Percentiles rank a stretch among this genome's conserved stretches.
phyloP scores from a whole-genome alignment of 169 alveolate species.

The Eimeria acervulina region DNA sequence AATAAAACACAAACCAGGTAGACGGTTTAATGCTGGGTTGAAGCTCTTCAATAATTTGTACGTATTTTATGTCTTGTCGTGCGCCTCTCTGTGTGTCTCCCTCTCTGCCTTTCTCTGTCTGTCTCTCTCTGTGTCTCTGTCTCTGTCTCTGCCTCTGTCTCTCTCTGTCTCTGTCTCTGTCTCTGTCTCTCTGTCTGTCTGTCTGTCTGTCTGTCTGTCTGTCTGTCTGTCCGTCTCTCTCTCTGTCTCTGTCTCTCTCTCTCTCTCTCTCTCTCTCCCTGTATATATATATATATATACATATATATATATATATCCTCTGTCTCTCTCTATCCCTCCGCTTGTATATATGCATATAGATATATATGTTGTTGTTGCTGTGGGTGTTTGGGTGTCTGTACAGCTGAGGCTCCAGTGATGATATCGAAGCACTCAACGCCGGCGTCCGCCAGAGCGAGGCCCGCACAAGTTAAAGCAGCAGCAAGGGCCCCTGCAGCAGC shows the following conservation, averaged over 20 bases:
- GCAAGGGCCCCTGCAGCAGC: conserved; percentile 65
- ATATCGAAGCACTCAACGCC: conserved; percentile 69
- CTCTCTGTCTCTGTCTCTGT: background rate
- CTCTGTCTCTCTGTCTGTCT: background rate
- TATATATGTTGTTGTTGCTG: background rate
- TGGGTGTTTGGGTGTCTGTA: background rate
- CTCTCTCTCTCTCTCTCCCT: no score
- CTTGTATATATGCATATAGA: no score
- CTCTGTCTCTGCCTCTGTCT: background rate
- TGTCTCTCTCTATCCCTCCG: no score
- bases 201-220: background rate
- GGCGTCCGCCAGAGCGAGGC: conserved; percentile 77
- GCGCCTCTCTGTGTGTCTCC: no score
- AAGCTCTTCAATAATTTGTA: no score
- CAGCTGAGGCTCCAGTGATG: conserved; percentile 75
- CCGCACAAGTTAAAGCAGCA: conserved; percentile 78
- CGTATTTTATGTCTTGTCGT: no score
- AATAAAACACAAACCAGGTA: no score
- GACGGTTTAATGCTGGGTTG: no score
- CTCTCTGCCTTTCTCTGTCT: background rate
- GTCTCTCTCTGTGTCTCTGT: background rate
- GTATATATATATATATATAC: no score
- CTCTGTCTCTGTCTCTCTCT: background rate
- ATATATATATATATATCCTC: background rate
- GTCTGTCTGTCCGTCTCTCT: background rate